Evolutionary conservation across 2,329 filamentous ascomycete genomes (phyloP), one percentile per base, ranked within the genome.

Genomic region (Pseudogymnoascus sp.): DNA sequence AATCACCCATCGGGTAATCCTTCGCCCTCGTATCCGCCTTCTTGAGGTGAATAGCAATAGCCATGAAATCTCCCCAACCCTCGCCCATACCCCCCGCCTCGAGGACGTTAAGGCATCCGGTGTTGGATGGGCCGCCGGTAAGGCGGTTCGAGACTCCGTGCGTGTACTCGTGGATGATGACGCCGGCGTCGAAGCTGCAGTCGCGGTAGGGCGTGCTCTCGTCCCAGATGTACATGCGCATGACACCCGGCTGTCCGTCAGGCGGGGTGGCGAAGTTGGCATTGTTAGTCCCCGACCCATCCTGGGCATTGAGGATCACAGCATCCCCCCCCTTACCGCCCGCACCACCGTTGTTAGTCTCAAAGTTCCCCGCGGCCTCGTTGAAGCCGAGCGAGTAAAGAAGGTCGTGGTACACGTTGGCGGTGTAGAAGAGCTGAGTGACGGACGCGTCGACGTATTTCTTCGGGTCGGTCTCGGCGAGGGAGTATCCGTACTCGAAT

Each of bases 161-260:
- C 1, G 78, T 82, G 69, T 80, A 84, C 70, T 84, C 82, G 75
- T 86, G 84, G 65, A 86, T 80, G 21, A 87, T 77, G 16, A 86
- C 81, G 64, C 82, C 81, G 5, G 81, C 79, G 59, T 86, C 83
- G 66, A 86, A 86, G n/a, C 77, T 73, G 64, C 78, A 79, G 71
- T 86, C 83, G 5, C 83, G 77, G 63, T 75, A 70, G 0, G 81
- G 81, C 0, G 72, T 78, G 5, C 79, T 77, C 8, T 68, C 67
- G 7, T 75, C 79, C 81, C 81, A 86, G 59, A 86, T 72, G 69
- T 80, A 85, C 83, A 86, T 85, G 21, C 80, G 72, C 83, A 86
- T 86, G 31, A 81, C 78, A 12, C 79, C 80, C 1, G 74, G 72
- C 45, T 75, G 71, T 7, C 82, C 82, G 66, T 85, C 83, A 0